Conservation (phyloP, 164 flowering plant genomes). For the Chimonanthus praecox region DNA sequence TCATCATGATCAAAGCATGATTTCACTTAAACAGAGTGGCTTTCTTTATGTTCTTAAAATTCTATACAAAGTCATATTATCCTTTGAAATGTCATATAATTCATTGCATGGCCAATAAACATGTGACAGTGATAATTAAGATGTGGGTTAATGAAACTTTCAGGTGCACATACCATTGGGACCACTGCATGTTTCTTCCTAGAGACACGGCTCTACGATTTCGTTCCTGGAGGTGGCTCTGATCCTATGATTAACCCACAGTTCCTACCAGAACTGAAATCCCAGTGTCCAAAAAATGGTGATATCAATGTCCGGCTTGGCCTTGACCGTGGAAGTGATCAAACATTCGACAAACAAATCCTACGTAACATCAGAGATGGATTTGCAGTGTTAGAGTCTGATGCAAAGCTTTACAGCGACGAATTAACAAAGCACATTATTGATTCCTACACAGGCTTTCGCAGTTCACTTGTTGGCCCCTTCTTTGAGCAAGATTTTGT, state of each 20-base stretch:
- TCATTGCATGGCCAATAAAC: background rate
- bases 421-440: conserved; percentile 31
- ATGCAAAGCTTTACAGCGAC: conserved; percentile 53
- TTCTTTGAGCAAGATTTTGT: conserved; percentile 56
- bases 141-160: background rate
- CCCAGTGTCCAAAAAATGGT: conserved; percentile 50
- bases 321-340: conserved; percentile 42
- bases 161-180: conserved; percentile 88
- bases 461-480: conserved; percentile 28
- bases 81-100: background rate
- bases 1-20: too few relatives aligned
- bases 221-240: conserved; percentile 35
- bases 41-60: too few relatives aligned
- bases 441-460: conserved; percentile 49
- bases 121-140: background rate
- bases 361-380: conserved; percentile 55
- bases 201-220: conserved; percentile 58
- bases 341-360: conserved; percentile 43
- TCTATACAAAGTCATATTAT: too few relatives aligned
- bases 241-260: conserved; percentile 59
- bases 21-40: too few relatives aligned
- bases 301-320: conserved; percentile 42
- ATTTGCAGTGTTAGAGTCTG: conserved; percentile 63
- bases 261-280: conserved; percentile 44
- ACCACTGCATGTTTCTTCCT: conserved; percentile 89